Evolutionary conservation across 2,329 filamentous ascomycete genomes (phyloP), one percentile per base, ranked within the genome.

Genomic region (Blastomyces emzantsi): DNA sequence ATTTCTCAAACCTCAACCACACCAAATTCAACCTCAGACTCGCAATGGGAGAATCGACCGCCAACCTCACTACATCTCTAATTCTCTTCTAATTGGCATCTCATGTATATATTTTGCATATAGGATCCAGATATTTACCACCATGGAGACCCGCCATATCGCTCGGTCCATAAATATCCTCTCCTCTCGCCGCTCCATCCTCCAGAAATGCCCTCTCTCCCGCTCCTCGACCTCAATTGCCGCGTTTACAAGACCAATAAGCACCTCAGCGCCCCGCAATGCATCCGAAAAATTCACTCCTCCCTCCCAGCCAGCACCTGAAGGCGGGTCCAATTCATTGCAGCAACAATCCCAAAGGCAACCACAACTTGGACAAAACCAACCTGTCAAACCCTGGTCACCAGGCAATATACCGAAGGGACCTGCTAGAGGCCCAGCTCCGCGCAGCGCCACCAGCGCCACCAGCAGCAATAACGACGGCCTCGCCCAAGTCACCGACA

Each of bases 131-230:
- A 45, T 3, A 19, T 43, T 57, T 11, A 41, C 22, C 56, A 41
- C 11, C 28, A 67, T 67, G 66, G 64, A 67, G 55, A 39, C 61
- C 47, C 64, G 66, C 58, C 61, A 64, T n/a, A 51, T 66, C 25
- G 30, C 45, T 62, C 57, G 57, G 57, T 45, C 57, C 28, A 30
- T 62, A 58, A 56, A 33, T 56, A 41, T 63, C 63, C 41, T 45
- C 25, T 47, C 39, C 57, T 33, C 43, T 56, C 52, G 28, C 30
- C 25, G 41, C 30, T 19, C 43, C 33, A 36, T 60, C 22, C 49
- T 60, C 57, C 55, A 7, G 19, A 28, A n/a, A 19, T 43, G 28
- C 59, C 57, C 60, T 39, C 56, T 55, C 28, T 57, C 52, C 58
- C 25, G 33, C 30, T 47, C 58, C 11, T 62, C 64, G 36, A 9